A percentile compares a stretch with the other conserved stretches of the same genome.
Evolutionary conservation across 2,329 filamentous ascomycete species (phyloP).

Genomic region (Phaeosphaeriaceae sp.): DNA sequence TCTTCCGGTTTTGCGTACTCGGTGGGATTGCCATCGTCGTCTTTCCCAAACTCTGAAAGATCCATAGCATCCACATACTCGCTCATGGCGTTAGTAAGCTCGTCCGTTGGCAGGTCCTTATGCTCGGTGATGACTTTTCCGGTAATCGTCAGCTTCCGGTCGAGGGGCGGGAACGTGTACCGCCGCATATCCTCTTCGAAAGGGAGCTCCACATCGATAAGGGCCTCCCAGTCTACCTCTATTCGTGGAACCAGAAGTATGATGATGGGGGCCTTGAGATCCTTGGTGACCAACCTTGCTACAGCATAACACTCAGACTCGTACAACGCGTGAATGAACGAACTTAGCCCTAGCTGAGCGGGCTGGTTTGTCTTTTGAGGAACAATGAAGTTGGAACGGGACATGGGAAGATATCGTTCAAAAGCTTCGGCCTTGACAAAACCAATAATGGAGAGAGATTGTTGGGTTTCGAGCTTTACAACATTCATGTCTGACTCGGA

Average conservation of each 20-base stretch:
- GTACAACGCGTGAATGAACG: constrained; percentile 84
- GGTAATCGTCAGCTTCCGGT: constrained; percentile 85
- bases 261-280: constrained; percentile 77
- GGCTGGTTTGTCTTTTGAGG: constrained; percentile 80
- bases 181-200: constrained; percentile 90
- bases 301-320: constrained; percentile 87
- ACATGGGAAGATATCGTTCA: constrained; percentile 84
- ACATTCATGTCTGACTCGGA: constrained; percentile 85
- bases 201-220: constrained; percentile 88
- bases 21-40: constrained; percentile 70
- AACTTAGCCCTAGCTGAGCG: constrained; percentile 83
- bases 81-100: constrained; percentile 81
- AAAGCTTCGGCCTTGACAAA: constrained; percentile 82
- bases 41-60: constrained; percentile 71
- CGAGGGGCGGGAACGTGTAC: constrained; percentile 92
- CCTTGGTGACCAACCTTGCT: constrained; percentile 83
- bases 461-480: constrained; percentile 81
- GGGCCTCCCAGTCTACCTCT: constrained; percentile 79
- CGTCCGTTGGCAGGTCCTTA: constrained; percentile 77
- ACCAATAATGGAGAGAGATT: constrained; percentile 81
- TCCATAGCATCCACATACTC: constrained; percentile 95
- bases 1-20: constrained; percentile 84
- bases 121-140: constrained; percentile 83
- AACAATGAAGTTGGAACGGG: constrained; percentile 78
- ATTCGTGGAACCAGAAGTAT: constrained; percentile 82